Conservation (phyloP, 208 protist genomes). For the Histomonas meleagridis region DNA sequence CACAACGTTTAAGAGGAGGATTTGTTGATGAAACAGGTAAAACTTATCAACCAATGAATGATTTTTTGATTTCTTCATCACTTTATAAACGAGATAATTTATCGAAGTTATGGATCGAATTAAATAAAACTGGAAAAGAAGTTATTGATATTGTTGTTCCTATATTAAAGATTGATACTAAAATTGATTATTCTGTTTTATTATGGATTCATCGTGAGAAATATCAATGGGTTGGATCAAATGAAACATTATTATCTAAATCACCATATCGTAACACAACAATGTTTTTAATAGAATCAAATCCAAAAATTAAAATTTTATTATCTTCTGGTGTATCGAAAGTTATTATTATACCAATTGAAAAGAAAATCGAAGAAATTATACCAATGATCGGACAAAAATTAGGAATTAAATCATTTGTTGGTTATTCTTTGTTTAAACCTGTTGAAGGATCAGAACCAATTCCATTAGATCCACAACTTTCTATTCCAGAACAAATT, state of each 20-base stretch:
- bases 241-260: background rate
- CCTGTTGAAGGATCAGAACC: background rate
- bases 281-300: background rate
- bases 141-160: background rate
- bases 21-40: slow-evolving; percentile 3
- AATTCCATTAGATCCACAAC: background rate
- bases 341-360: background rate
- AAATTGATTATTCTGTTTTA: no score
- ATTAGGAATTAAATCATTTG: background rate
- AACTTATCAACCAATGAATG: background rate
- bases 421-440: background rate
- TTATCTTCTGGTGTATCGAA: background rate
- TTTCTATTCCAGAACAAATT: background rate
- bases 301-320: background rate
- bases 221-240: background rate
- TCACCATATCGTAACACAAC: background rate
- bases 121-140: background rate
- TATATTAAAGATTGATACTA: no score
- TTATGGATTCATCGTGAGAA: no score
- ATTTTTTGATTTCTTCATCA: background rate
- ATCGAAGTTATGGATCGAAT: background rate
- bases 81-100: background rate
- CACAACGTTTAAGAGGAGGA: background rate
- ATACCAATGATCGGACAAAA: background rate
- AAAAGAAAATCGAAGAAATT: background rate